These are phyloP conservation scores for Aureobasidium melanogenum DNA, from an alignment of 2,329 filamentous ascomycete genomes.

Conservation along the genomic window DNA sequence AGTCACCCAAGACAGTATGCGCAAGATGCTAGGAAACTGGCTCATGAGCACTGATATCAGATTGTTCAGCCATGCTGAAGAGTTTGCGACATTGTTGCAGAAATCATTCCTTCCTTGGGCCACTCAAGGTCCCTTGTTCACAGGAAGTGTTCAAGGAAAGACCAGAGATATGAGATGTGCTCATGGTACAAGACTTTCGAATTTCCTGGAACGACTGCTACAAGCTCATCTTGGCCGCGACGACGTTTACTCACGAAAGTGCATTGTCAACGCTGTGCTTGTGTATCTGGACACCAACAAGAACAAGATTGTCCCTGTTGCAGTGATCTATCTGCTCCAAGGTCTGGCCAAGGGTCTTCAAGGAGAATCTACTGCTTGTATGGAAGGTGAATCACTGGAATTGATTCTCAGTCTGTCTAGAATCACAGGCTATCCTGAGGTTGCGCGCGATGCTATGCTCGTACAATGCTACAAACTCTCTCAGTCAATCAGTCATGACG, in stretches of 20 bases:
- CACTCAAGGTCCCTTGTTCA: slow-evolving; percentile 37
- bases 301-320: slow-evolving; percentile 24
- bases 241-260: slow-evolving; percentile 12
- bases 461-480: background rate
- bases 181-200: slow-evolving; percentile 33
- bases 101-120: slow-evolving; percentile 39
- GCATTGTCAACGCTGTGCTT: slow-evolving; percentile 26
- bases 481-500: slow-evolving; percentile 19
- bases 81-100: slow-evolving; percentile 30
- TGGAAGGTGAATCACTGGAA: slow-evolving; percentile 23
- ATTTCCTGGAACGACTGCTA: slow-evolving; percentile 28
- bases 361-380: slow-evolving; percentile 1
- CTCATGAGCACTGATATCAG: slow-evolving; percentile 27
- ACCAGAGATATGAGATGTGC: slow-evolving; percentile 25
- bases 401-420: slow-evolving; percentile 29
- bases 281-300: slow-evolving; percentile 22
- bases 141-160: slow-evolving; percentile 27
- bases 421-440: slow-evolving; percentile 33
- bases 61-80: slow-evolving; percentile 15
- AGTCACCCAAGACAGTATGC: slow-evolving; percentile 36
- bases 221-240: slow-evolving; percentile 10
- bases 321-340: slow-evolving; percentile 34
- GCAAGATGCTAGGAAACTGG: slow-evolving; percentile 39
- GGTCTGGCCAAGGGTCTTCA: slow-evolving; percentile 31
- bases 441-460: slow-evolving; percentile 30